Evolutionary conservation across 1,284 basidiomycete genomes (phyloP).

Genomic region (Pseudozyma thailandica): DNA sequence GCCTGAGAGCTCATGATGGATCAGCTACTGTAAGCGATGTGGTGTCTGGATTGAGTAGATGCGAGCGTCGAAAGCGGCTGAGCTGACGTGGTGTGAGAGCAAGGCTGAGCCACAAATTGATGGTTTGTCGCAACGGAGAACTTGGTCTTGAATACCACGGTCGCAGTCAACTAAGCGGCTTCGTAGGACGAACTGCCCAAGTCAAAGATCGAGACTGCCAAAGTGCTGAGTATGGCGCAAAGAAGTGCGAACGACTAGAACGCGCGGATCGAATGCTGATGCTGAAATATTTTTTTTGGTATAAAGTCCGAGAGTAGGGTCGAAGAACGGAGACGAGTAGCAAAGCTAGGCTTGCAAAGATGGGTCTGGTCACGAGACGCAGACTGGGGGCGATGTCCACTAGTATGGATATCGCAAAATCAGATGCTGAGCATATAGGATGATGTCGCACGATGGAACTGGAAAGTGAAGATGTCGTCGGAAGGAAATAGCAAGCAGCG

Average conservation of each 20-base stretch:
- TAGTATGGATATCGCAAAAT: constrained; percentile 1
- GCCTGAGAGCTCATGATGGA: constrained; percentile 49
- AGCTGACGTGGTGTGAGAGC: not conserved
- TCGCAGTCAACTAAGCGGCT: not conserved
- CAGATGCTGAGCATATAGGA: constrained; percentile 36
- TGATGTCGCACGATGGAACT: constrained; percentile 7
- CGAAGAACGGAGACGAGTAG: too few relatives aligned
- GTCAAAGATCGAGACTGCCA: not conserved
- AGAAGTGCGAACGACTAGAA: not conserved
- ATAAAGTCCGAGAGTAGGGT: not conserved
- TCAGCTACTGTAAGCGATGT: not conserved
- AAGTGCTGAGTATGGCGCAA: not conserved
- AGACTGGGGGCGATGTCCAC: constrained; percentile 18
- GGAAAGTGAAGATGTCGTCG: constrained; percentile 1
- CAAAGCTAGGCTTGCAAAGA: too few relatives aligned
- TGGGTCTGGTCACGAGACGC: constrained; percentile 14
- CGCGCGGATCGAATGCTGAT: not conserved
- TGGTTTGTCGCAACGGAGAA: not conserved
- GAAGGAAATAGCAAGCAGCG: not conserved
- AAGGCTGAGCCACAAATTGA: not conserved
- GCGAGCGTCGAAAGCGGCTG: not conserved
- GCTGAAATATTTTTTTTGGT: not conserved
- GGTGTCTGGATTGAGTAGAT: not conserved
- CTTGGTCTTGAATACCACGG: not conserved
- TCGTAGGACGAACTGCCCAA: not conserved